phyloP scores from a whole-genome alignment of 768 basidiomycete genomes.

The Boletus rubescentipes region DNA sequence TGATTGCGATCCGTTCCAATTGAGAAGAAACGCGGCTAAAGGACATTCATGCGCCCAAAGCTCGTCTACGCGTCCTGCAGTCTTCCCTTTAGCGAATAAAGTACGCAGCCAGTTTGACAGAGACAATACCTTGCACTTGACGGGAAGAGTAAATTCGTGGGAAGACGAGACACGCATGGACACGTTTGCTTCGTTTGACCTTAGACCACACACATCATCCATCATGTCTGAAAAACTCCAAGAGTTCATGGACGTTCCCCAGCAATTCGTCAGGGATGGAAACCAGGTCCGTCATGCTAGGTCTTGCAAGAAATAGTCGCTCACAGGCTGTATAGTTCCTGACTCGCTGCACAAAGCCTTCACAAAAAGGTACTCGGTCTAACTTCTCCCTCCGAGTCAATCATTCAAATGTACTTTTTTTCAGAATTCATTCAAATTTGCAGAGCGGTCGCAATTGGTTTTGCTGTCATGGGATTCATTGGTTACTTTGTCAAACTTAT shows the following conservation, averaged over 20 bases:
- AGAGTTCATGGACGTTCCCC: constrained; percentile 89
- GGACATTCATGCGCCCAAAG: constrained; percentile 60
- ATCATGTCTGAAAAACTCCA: constrained; percentile 88
- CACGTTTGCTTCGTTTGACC: constrained; percentile 29
- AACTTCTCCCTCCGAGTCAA: not conserved
- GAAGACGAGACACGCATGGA: constrained; percentile 17
- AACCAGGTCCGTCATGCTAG: constrained; percentile 64
- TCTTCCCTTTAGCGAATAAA: constrained; percentile 9
- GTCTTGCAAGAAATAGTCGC: not conserved
- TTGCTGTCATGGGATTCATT: constrained; percentile 99
- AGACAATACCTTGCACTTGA: constrained; percentile 16
- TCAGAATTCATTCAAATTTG: constrained; percentile 94
- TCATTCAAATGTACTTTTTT: constrained; percentile 4
- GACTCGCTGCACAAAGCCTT: constrained; percentile 96
- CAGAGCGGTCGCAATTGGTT: constrained; percentile 94
- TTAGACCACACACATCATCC: constrained; percentile 30
- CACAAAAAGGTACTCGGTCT: constrained; percentile 73
- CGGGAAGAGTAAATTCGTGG: constrained; percentile 23
- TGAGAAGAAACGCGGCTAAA: constrained; percentile 38
- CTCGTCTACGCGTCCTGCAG: constrained; percentile 15
- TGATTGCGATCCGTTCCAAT: constrained; percentile 28
- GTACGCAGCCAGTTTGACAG: not conserved
- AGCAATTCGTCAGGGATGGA: constrained; percentile 90
- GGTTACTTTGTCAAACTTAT: constrained; percentile 99
- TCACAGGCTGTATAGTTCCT: constrained; percentile 64